Evolutionary conservation across 2,329 filamentous ascomycete species (phyloP).

Genomic region (Sclerotinia subarctica): DNA sequence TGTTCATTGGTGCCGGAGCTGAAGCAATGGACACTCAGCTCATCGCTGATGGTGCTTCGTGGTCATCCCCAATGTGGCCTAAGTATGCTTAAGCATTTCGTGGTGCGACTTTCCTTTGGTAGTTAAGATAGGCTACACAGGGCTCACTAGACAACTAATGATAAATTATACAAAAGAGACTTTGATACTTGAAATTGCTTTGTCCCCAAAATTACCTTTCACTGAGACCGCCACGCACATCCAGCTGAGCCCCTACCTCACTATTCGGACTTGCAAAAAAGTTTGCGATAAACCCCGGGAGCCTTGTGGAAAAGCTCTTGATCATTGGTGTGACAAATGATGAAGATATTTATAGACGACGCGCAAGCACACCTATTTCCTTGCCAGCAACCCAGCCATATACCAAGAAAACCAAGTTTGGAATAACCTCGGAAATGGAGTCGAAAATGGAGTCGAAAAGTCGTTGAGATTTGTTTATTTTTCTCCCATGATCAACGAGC

Average conservation of each 20-base stretch:
- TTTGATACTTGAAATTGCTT: background rate
- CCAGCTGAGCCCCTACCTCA: background rate
- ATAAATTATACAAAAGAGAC: background rate
- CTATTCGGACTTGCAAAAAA: background rate
- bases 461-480: background rate
- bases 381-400: background rate
- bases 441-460: background rate
- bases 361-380: constrained; percentile 2
- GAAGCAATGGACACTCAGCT: constrained; percentile 26
- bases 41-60: constrained; percentile 23
- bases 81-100: constrained; percentile 10
- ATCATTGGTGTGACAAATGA: background rate
- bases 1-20: constrained; percentile 25
- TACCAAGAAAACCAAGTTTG: background rate
- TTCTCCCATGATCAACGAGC: background rate
- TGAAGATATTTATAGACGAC: constrained; percentile 5
- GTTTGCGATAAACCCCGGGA: background rate
- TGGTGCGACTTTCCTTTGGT: background rate
- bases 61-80: constrained; percentile 29
- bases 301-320: background rate
- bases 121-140: background rate
- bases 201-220: background rate
- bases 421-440: background rate
- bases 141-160: background rate
- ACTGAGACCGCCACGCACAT: too few species aligned